Evolutionary conservation across 352 stramenopile species (phyloP).

Genomic region (Globisporangium perplexum): DNA sequence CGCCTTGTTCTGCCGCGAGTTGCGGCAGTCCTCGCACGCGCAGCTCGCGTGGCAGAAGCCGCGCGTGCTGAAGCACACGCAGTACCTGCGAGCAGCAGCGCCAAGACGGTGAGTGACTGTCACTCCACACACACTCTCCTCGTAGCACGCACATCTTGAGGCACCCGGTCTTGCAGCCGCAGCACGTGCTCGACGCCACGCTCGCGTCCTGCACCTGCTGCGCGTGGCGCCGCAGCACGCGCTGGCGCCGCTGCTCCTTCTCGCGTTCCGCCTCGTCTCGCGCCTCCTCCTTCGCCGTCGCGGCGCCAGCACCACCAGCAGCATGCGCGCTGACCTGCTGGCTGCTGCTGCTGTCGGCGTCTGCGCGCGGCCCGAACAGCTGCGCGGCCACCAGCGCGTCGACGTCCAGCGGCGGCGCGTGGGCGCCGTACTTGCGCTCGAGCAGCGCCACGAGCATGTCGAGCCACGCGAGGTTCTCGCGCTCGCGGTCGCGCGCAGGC

Average conservation of each 20-base stretch:
- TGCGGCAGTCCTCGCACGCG: conserved; percentile 70
- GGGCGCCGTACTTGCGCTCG: conserved; percentile 48
- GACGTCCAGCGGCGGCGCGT: conserved; percentile 30
- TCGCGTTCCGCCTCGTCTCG: conserved; percentile 9
- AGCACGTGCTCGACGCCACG: conserved; percentile 65
- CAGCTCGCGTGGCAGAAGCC: conserved; percentile 75
- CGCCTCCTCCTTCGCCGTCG: not conserved
- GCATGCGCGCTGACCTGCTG: not conserved
- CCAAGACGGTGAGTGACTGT: not conserved
- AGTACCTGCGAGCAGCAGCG: conserved; percentile 36
- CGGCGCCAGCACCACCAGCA: not conserved
- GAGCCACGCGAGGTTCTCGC: conserved; percentile 77
- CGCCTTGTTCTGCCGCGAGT: conserved; percentile 42
- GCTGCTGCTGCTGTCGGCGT: conserved; percentile 19
- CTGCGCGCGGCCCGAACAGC: conserved; percentile 21
- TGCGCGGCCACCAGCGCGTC: conserved; percentile 36
- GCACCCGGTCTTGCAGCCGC: conserved; percentile 81
- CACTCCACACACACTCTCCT: no score
- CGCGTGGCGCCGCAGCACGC: conserved; percentile 46
- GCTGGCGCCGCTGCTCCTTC: conserved; percentile 33
- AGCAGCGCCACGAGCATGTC: conserved; percentile 78
- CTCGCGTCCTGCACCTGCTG: conserved; percentile 71
- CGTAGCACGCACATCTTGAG: conserved; percentile 76
- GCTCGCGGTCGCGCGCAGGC: conserved; percentile 16
- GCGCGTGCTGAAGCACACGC: conserved; percentile 76